Percentiles rank a stretch among this genome's conserved stretches.
Evolutionary conservation across 2,329 filamentous ascomycete species (phyloP).

Genomic region (Scedosporium apiospermum): DNA sequence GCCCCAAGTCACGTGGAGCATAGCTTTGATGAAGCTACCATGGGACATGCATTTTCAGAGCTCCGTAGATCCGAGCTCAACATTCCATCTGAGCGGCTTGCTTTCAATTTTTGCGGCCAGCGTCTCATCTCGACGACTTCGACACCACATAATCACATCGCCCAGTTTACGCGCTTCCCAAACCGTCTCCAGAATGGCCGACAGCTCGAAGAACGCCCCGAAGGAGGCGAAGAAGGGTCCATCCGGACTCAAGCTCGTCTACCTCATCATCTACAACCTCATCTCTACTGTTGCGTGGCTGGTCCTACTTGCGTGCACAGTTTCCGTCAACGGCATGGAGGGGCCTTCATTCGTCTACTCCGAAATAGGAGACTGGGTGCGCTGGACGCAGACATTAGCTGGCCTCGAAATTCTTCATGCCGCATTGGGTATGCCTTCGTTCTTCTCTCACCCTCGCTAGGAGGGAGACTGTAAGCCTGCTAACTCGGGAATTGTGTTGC

Average conservation of each 20-base stretch:
- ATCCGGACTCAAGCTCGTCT: slow-evolving; percentile 22
- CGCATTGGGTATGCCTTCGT: slow-evolving; percentile 49
- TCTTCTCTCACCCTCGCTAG: neutral
- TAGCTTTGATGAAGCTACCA: too few species aligned
- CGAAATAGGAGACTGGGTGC: slow-evolving; percentile 56
- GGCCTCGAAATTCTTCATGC: slow-evolving; percentile 78
- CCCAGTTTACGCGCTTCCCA: slow-evolving; percentile 12
- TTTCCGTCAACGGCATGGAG: slow-evolving; percentile 41
- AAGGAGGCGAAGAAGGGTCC: neutral
- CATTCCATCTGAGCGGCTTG: too few species aligned
- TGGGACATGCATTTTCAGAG: too few species aligned
- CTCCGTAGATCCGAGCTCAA: too few species aligned
- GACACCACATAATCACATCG: too few species aligned
- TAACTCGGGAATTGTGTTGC: slow-evolving; percentile 7
- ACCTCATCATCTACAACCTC: slow-evolving; percentile 81
- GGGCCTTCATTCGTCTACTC: slow-evolving; percentile 51
- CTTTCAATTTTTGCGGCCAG: too few species aligned
- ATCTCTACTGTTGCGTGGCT: slow-evolving; percentile 70
- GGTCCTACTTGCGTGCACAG: slow-evolving; percentile 61
- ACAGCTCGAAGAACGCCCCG: slow-evolving; percentile 5
- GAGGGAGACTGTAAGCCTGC: neutral
- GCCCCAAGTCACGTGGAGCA: too few species aligned
- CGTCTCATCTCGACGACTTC: too few species aligned
- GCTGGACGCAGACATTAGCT: slow-evolving; percentile 77
- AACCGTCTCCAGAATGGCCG: slow-evolving; percentile 11